Conservation (phyloP, 257 asterid genomes). For the Solanum chiquidenum region DNA sequence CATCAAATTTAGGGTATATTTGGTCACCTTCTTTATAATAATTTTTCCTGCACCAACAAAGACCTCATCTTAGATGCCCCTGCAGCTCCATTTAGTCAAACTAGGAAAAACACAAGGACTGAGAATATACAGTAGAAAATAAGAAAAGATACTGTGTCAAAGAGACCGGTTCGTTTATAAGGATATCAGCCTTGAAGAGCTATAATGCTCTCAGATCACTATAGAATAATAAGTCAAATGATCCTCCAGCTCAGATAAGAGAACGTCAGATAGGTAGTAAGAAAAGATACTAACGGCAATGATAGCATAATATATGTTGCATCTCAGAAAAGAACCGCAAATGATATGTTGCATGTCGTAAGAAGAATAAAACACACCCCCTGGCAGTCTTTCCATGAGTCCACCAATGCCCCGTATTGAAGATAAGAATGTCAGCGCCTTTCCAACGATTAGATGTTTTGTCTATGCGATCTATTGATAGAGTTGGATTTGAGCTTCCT, state of each 20-base stretch:
- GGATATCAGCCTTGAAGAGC: background rate
- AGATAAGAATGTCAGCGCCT: conserved; percentile 86
- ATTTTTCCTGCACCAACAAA: conserved; percentile 54
- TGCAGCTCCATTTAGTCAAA: background rate
- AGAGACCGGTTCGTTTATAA: background rate
- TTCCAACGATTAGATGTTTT: conserved; percentile 75
- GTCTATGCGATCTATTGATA: conserved; percentile 80
- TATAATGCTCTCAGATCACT: background rate
- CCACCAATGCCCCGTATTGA: conserved; percentile 99
- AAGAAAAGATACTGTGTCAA: background rate
- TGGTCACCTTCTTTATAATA: conserved; percentile 73
- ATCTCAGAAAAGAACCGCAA: background rate
- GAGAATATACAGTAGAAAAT: background rate
- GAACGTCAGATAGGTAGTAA: background rate
- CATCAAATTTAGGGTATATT: conserved; percentile 63
- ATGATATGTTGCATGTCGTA: too few relatives aligned
- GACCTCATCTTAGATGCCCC: conserved; percentile 3
- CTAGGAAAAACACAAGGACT: background rate
- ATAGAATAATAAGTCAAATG: background rate
- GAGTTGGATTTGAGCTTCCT: conserved; percentile 81
- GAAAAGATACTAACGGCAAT: background rate
- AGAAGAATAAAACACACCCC: conserved; percentile 33
- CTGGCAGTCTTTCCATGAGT: conserved; percentile 94
- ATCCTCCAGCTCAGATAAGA: background rate
- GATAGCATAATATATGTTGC: background rate